Conservation (phyloP, 2,329 filamentous ascomycete genomes). For the Penicillium sp. region DNA sequence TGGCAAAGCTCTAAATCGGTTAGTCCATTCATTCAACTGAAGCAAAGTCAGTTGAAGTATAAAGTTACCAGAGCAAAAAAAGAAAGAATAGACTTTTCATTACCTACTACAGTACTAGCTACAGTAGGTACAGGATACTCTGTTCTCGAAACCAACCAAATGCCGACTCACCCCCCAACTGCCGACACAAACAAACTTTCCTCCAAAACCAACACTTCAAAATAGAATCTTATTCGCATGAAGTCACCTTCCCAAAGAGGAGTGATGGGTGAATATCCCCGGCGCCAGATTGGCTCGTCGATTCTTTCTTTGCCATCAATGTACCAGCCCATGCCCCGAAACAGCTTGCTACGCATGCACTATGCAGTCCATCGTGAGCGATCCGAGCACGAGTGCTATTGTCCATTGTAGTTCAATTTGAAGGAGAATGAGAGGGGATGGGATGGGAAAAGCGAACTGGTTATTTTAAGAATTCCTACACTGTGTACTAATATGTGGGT, state of each 20-base stretch:
- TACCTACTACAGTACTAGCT: no score
- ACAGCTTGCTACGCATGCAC: constrained; percentile 16
- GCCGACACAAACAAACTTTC: not conserved
- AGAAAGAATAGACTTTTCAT: no score
- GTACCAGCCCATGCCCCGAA: constrained; percentile 13
- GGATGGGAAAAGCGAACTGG: not conserved
- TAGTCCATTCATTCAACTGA: no score
- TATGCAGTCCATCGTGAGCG: constrained; percentile 8
- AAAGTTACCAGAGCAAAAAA: no score
- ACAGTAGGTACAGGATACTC: not conserved
- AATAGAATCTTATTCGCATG: not conserved
- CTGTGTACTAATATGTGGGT: not conserved
- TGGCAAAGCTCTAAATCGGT: not conserved
- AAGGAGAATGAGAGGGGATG: not conserved
- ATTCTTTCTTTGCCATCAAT: not conserved
- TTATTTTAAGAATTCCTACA: no score
- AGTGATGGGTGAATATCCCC: not conserved
- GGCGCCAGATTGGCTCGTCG: not conserved
- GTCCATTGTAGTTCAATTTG: no score
- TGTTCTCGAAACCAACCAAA: not conserved
- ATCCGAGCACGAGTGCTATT: not conserved
- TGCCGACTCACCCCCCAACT: not conserved
- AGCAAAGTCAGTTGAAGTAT: not conserved
- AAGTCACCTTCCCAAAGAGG: not conserved
- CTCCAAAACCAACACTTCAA: not conserved